A percentile compares a stretch with the other conserved stretches of the same genome.
phyloP scores from a whole-genome alignment of 768 basidiomycete species.

The Tricholoma furcatifolium region DNA sequence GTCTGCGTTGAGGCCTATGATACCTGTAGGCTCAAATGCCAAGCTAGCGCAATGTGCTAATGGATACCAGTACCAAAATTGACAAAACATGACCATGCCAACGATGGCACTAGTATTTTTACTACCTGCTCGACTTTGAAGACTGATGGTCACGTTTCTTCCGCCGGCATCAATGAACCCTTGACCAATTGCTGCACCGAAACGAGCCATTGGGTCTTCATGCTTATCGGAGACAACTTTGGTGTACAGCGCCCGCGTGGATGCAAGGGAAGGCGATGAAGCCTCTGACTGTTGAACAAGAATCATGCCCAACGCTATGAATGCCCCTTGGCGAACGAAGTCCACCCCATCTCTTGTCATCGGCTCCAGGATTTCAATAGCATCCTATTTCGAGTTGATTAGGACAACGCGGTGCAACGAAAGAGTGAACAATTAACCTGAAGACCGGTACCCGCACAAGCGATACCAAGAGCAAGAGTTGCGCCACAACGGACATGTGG shows the following conservation, averaged over 20 bases:
- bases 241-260: constrained; percentile 80
- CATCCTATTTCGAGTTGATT: constrained; percentile 59
- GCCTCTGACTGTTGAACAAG: constrained; percentile 96
- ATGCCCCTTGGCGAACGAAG: constrained; percentile 97
- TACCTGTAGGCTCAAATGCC: constrained; percentile 92
- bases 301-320: constrained; percentile 94
- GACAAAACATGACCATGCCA: constrained; percentile 97
- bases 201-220: constrained; percentile 98
- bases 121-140: constrained; percentile 92
- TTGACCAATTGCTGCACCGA: constrained; percentile 94
- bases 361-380: constrained; percentile 93
- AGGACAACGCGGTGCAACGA: not conserved
- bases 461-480: constrained; percentile 93
- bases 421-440: constrained; percentile 50
- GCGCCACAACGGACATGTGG: constrained; percentile 98
- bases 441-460: constrained; percentile 95
- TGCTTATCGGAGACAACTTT: constrained; percentile 96
- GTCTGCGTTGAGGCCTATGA: constrained; percentile 87
- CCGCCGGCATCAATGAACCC: constrained; percentile 98
- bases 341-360: constrained; percentile 98
- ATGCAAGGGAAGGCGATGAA: constrained; percentile 75
- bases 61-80: constrained; percentile 99
- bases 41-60: constrained; percentile 90
- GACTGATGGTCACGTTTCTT: constrained; percentile 90
- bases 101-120: constrained; percentile 93